A percentile compares a stretch with the other conserved stretches of the same genome.
Evolutionary conservation across 768 basidiomycete species (phyloP).

Genomic region (Gelatoporia subvermispora): DNA sequence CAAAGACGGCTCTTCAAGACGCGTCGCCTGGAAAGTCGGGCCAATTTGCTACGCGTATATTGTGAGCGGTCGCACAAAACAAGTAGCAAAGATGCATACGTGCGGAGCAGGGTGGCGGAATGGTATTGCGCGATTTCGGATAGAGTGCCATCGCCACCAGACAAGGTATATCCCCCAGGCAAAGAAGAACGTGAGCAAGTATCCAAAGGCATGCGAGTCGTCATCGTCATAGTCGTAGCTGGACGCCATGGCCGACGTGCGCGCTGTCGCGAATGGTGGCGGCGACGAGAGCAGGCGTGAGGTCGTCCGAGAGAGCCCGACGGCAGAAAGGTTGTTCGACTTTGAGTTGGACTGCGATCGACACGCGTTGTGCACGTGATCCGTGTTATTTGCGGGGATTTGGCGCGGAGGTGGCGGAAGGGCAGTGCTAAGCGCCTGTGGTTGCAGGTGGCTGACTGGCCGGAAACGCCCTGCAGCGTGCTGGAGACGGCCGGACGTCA

Average conservation of each 20-base stretch:
- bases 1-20: slow-evolving; percentile 55
- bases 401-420: too few relatives aligned
- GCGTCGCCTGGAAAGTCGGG: slow-evolving; percentile 50
- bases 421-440: too few relatives aligned
- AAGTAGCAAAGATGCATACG: slow-evolving; percentile 36
- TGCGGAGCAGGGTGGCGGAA: slow-evolving; percentile 57
- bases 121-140: slow-evolving; percentile 66
- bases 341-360: slow-evolving; percentile 4
- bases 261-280: too few relatives aligned
- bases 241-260: slow-evolving; percentile 10
- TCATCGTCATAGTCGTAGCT: slow-evolving; percentile 28
- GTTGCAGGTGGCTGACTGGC: slow-evolving; percentile 1
- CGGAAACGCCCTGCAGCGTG: background rate
- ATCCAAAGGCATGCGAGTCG: slow-evolving; percentile 49
- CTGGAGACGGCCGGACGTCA: slow-evolving; percentile 6
- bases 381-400: slow-evolving; percentile 22
- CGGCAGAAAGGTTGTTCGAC: background rate
- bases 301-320: background rate
- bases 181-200: slow-evolving; percentile 65
- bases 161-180: slow-evolving; percentile 79
- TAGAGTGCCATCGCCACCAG: slow-evolving; percentile 66
- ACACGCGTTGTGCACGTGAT: slow-evolving; percentile 11
- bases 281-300: too few relatives aligned
- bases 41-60: slow-evolving; percentile 19
- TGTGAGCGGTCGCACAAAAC: background rate